Evolutionary conservation across 768 basidiomycete genomes (phyloP).

Genomic region (Lyophyllum decastes): DNA sequence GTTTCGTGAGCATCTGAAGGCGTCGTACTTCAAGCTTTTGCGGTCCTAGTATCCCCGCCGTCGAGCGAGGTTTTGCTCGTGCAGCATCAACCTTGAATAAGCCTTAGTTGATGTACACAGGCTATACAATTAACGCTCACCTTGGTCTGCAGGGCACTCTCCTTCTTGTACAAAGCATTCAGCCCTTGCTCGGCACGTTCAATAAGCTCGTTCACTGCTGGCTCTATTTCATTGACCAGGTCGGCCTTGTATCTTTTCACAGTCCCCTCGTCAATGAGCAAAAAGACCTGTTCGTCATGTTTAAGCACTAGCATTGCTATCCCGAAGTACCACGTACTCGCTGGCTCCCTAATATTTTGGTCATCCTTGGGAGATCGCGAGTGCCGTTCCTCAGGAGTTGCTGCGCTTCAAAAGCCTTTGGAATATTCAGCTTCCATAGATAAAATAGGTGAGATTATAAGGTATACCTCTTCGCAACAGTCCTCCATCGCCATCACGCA

Average conservation of each 20-base stretch:
- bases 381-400: slow-evolving; percentile 70
- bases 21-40: slow-evolving; percentile 71
- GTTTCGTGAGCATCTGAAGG: slow-evolving; percentile 63
- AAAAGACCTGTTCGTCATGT: slow-evolving; percentile 55
- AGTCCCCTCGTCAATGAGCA: slow-evolving; percentile 71
- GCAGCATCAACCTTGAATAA: slow-evolving; percentile 58
- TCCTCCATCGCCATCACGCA: slow-evolving; percentile 80
- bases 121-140: slow-evolving; percentile 33
- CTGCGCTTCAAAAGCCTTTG: slow-evolving; percentile 68
- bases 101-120: not conserved
- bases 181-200: slow-evolving; percentile 72
- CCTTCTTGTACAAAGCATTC: slow-evolving; percentile 59
- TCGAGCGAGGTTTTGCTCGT: slow-evolving; percentile 44
- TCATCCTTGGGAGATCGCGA: slow-evolving; percentile 71
- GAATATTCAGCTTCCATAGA: not conserved
- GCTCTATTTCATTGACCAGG: slow-evolving; percentile 79
- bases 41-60: slow-evolving; percentile 50
- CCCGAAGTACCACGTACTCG: slow-evolving; percentile 41
- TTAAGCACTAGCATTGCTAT: not conserved
- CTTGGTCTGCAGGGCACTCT: slow-evolving; percentile 62
- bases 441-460: not conserved
- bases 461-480: slow-evolving; percentile 74
- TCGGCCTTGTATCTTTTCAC: slow-evolving; percentile 76
- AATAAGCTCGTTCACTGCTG: slow-evolving; percentile 75
- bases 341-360: slow-evolving; percentile 65